Percentiles rank a stretch among this genome's conserved stretches.
phyloP scores from a whole-genome alignment of 208 protist species.

The Crithidia mellificae region DNA sequence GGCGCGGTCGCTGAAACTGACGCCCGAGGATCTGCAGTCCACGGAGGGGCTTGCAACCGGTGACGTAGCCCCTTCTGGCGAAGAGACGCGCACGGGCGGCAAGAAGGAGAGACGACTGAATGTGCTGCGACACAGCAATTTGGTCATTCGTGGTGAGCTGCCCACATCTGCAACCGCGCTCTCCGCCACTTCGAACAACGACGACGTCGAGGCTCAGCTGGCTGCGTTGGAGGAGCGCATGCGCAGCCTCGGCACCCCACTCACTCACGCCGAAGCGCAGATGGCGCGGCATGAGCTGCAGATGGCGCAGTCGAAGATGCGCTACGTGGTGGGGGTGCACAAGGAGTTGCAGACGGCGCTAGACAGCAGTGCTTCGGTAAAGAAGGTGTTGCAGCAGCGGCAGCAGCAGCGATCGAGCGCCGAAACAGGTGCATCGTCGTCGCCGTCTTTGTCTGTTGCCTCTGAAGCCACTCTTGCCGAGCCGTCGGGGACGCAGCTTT shows the following conservation, averaged over 20 bases:
- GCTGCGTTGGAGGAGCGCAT: constrained; percentile 57
- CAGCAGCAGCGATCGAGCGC: not conserved
- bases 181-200: not conserved
- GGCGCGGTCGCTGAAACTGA: constrained; percentile 40
- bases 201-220: constrained; percentile 45
- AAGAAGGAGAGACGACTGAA: constrained; percentile 24
- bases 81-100: not conserved
- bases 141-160: constrained; percentile 79
- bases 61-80: not conserved
- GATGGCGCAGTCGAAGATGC: constrained; percentile 69
- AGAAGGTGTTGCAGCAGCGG: constrained; percentile 1
- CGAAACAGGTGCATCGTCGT: too few relatives aligned
- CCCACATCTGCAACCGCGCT: constrained; percentile 17
- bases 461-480: too few relatives aligned
- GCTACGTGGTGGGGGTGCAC: constrained; percentile 86
- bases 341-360: constrained; percentile 65
- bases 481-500: constrained; percentile 33
- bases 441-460: constrained; percentile 1
- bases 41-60: constrained; percentile 23
- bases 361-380: constrained; percentile 39
- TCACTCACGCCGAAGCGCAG: constrained; percentile 49
- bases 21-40: constrained; percentile 60
- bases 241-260: constrained; percentile 34
- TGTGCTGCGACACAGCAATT: constrained; percentile 76
- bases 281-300: constrained; percentile 81